Percentiles rank a stretch among this genome's conserved stretches.
Conservation (phyloP, 805 yeast genomes). For the Candida nitratophila region DNA sequence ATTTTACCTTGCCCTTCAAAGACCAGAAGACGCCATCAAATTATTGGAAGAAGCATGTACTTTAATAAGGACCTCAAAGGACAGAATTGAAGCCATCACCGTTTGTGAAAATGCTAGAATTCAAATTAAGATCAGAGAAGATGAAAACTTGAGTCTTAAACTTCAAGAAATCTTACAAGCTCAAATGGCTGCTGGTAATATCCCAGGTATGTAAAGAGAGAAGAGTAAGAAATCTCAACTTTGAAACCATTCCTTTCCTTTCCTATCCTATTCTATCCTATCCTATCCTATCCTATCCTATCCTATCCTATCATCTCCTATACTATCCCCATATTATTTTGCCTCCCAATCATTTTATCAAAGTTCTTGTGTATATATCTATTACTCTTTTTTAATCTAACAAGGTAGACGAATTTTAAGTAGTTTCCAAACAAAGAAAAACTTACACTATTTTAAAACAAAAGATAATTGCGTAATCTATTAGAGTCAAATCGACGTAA, state of each 20-base stretch:
- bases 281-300: too few relatives aligned
- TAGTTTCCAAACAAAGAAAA: too few relatives aligned
- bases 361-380: constrained; percentile 6
- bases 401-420: too few relatives aligned
- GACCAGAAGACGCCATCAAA: constrained; percentile 72
- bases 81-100: constrained; percentile 83
- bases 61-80: constrained; percentile 77
- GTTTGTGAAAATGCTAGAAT: constrained; percentile 90
- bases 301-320: too few relatives aligned
- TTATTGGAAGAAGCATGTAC: constrained; percentile 79
- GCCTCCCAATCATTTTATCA: background rate
- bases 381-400: constrained; percentile 2
- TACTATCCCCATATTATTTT: background rate
- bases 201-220: too few relatives aligned
- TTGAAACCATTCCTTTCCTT: too few relatives aligned
- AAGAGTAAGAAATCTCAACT: too few relatives aligned
- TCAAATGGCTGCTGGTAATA: constrained; percentile 16
- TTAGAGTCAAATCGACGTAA: too few relatives aligned
- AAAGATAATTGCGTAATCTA: too few relatives aligned
- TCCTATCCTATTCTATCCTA: too few relatives aligned
- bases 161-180: constrained; percentile 51
- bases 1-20: constrained; percentile 75
- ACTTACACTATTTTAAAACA: too few relatives aligned
- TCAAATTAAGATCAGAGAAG: constrained; percentile 71
- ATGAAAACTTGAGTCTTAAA: constrained; percentile 56